A percentile compares a stretch with the other conserved stretches of the same genome.
These are phyloP conservation scores for Skeletonema marinoi DNA, from an alignment of 108 stramenopile species.

Conservation along the genomic window DNA sequence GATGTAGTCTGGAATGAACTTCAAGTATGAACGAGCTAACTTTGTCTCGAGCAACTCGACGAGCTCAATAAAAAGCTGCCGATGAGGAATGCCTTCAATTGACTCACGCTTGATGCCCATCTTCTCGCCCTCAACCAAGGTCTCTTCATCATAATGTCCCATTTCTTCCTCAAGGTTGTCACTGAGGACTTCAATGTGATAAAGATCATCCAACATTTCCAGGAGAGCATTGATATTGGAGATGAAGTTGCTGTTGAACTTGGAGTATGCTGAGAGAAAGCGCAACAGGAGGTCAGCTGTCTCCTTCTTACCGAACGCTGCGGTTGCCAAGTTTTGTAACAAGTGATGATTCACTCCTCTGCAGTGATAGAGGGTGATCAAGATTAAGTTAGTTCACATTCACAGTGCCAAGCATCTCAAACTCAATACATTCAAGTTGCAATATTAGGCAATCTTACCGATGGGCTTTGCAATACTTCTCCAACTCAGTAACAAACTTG, in stretches of 20 bases:
- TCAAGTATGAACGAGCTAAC: neutral
- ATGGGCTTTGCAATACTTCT: slow-evolving; percentile 1
- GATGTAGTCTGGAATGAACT: slow-evolving; percentile 8
- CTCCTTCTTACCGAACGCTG: slow-evolving; percentile 9
- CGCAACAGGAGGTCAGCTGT: slow-evolving; percentile 4
- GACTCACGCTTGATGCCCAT: slow-evolving; percentile 12
- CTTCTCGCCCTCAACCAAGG: slow-evolving; percentile 3
- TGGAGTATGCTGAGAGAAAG: slow-evolving; percentile 7
- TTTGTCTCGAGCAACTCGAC: slow-evolving; percentile 12
- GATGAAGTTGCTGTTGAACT: slow-evolving; percentile 6
- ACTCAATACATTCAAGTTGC: no score
- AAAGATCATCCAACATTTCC: neutral
- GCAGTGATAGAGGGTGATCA: neutral
- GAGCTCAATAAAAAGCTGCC: slow-evolving; percentile 7
- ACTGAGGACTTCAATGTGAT: slow-evolving; percentile 8
- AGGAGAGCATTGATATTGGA: slow-evolving; percentile 9
- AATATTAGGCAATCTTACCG: neutral
- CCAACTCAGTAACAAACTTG: slow-evolving; percentile 2
- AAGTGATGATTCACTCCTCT: slow-evolving; percentile 10
- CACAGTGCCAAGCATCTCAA: no score
- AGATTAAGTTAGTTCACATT: neutral
- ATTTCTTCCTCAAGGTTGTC: slow-evolving; percentile 29
- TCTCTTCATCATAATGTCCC: slow-evolving; percentile 21
- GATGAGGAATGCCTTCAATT: slow-evolving; percentile 1
- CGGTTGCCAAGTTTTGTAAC: neutral